Conservation (phyloP, 2,329 filamentous ascomycete species). For the Talaromyces sp. region DNA sequence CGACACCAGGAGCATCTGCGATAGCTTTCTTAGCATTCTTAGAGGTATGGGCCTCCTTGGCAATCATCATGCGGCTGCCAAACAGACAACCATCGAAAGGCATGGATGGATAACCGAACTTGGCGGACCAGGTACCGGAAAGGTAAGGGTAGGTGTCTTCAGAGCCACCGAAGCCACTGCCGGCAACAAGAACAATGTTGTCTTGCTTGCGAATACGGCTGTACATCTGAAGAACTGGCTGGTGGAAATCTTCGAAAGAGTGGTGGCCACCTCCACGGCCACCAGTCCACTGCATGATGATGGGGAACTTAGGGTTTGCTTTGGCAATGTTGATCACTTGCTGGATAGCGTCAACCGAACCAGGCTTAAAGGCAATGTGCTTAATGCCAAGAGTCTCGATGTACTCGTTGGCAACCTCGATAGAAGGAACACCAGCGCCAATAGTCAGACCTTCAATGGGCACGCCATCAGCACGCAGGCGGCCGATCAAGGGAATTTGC, state of each 20-base stretch:
- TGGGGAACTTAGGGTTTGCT: constrained; percentile 90
- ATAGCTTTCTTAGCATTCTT: constrained; percentile 88
- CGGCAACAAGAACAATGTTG: constrained; percentile 87
- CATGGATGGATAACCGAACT: constrained; percentile 87
- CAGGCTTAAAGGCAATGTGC: constrained; percentile 93
- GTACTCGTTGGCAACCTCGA: constrained; percentile 91
- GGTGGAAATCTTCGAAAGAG: constrained; percentile 93
- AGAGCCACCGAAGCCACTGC: constrained; percentile 86
- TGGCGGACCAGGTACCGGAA: constrained; percentile 83
- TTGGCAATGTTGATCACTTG: constrained; percentile 89
- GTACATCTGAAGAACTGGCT: constrained; percentile 90
- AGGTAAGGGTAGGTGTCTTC: constrained; percentile 93
- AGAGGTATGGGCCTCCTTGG: constrained; percentile 88
- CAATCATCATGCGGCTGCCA: constrained; percentile 91
- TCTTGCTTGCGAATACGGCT: constrained; percentile 79
- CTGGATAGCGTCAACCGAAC: constrained; percentile 85
- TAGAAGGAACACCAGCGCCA: constrained; percentile 88
- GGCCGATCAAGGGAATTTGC: constrained; percentile 56
- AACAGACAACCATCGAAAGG: constrained; percentile 91
- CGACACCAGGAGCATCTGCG: constrained; percentile 78
- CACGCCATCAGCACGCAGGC: constrained; percentile 74
- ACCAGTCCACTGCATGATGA: constrained; percentile 92
- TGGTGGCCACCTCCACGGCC: constrained; percentile 92
- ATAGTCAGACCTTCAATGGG: constrained; percentile 92
- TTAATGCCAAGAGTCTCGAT: constrained; percentile 90